phyloP scores from a whole-genome alignment of 2,329 filamentous ascomycete species.

The Coniochaeta hoffmannii region DNA sequence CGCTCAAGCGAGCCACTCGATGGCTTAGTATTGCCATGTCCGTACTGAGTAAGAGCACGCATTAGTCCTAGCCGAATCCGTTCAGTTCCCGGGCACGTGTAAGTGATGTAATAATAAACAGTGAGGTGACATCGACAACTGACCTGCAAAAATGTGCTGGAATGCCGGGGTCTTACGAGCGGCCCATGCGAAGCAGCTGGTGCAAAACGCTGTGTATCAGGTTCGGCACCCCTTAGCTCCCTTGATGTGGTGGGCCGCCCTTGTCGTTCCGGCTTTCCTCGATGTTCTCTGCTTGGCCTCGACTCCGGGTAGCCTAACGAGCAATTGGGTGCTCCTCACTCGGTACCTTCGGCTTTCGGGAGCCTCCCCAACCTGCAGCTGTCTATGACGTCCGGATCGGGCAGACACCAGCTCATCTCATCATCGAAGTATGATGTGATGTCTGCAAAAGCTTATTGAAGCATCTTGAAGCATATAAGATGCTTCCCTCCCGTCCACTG shows the following conservation, averaged over 20 bases:
- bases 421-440: slow-evolving; percentile 1
- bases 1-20: not conserved
- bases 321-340: not conserved
- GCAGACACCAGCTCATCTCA: not conserved
- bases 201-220: not conserved
- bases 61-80: not conserved
- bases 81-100: not conserved
- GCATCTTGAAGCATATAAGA: not conserved
- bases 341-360: slow-evolving; percentile 3
- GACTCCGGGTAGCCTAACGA: not conserved
- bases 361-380: not conserved
- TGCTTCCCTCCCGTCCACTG: not conserved
- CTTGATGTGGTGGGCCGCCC: not conserved
- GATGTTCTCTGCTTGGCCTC: not conserved
- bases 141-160: not conserved
- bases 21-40: not conserved
- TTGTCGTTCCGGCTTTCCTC: not conserved
- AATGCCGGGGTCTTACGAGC: not conserved
- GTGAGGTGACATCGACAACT: not conserved
- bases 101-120: too few species aligned
- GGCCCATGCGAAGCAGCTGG: not conserved
- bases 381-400: slow-evolving; percentile 1
- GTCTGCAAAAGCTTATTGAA: not conserved
- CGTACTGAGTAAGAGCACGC: not conserved
- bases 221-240: too few species aligned